phyloP scores from a whole-genome alignment of 139 green algal genomes.

The Picochlorum sp. region DNA sequence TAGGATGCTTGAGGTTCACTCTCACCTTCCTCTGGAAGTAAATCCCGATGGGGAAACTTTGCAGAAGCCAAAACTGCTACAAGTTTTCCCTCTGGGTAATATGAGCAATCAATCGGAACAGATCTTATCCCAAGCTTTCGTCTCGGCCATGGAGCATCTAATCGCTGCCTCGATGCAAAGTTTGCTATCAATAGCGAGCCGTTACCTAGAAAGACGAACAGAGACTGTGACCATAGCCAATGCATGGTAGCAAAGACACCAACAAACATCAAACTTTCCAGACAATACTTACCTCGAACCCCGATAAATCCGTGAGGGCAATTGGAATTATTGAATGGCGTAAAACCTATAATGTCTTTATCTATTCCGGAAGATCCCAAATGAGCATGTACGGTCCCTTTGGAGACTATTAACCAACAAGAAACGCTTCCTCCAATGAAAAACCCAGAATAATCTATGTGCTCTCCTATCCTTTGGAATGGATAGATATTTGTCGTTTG shows the following conservation, averaged over 20 bases:
- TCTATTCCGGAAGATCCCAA: constrained; percentile 22
- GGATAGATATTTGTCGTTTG: constrained; percentile 2
- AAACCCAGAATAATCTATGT: constrained; percentile 11
- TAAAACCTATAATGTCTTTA: constrained; percentile 40
- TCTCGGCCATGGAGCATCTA: constrained; percentile 60
- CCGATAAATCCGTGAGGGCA: constrained; percentile 49
- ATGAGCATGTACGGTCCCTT: constrained; percentile 49
- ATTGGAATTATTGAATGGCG: constrained; percentile 83
- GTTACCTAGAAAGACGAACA: not conserved
- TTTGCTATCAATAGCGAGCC: constrained; percentile 45
- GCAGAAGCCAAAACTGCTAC: constrained; percentile 37
- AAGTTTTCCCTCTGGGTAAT: constrained; percentile 45
- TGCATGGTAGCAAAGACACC: not conserved
- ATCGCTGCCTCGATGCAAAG: constrained; percentile 49
- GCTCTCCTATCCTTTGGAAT: constrained; percentile 38
- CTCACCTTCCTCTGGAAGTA: constrained; percentile 46
- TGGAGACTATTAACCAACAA: constrained; percentile 54
- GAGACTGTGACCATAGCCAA: not conserved
- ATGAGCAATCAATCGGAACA: constrained; percentile 42
- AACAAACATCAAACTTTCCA: not conserved
- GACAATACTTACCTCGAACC: not conserved
- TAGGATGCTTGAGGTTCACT: constrained; percentile 39
- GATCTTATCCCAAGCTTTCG: constrained; percentile 41
- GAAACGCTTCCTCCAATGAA: constrained; percentile 39
- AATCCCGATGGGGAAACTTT: constrained; percentile 18